Evolutionary conservation across 1,139 yeast genomes (phyloP), one percentile per base, ranked within the genome.

Genomic region (Saccharomycopsis hybrid): DNA sequence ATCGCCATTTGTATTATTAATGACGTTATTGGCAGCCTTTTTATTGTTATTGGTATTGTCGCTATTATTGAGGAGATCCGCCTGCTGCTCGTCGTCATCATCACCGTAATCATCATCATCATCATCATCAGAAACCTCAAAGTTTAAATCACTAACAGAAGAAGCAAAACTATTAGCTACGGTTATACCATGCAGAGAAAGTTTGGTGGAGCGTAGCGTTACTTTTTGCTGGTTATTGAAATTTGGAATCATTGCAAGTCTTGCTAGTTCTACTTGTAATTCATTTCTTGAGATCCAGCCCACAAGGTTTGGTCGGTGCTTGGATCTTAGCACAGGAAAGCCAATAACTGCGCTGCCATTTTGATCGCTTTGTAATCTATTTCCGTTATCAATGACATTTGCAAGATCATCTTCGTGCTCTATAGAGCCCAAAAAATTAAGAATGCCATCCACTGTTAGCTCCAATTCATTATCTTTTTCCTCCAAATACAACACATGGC

Each of bases 211-310:
- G 18, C 18, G 18, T 18, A 18, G 18, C 18, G 18, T 18, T 2
- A 62, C 61, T 4, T 25, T 41, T 11, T 56, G 54, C 13, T 55
- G 54, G 43, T 55, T 42, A 3, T 57, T 50, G 2, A 55, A 49
- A 3, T 52, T 48, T 13, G 37, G 52, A 18, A 55, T 48, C 5
- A 32, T 38, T 27, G 50, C 42, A 18, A 58, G 25, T 4, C 44
- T 46, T 0, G 51, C 39, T 13, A 69, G 46, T 25, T 71, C 70
- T 5, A 57, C 50, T 5, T 56, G 54, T 25, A 75, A 55, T 42
- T 71, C 74, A 31, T 60, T 59, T 8, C 67, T 52, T 1, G 71
- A 59, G n/a, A 75, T 59, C 62, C 69, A 71, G 0, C 80, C 80
- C 2, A 68, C 47, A 4, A 75, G 54, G 2, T 55, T 55, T 2